A percentile compares a stretch with the other conserved stretches of the same genome.
Evolutionary conservation across 257 asterid species (phyloP).

Genomic region (Nicotiana obtusifolia): DNA sequence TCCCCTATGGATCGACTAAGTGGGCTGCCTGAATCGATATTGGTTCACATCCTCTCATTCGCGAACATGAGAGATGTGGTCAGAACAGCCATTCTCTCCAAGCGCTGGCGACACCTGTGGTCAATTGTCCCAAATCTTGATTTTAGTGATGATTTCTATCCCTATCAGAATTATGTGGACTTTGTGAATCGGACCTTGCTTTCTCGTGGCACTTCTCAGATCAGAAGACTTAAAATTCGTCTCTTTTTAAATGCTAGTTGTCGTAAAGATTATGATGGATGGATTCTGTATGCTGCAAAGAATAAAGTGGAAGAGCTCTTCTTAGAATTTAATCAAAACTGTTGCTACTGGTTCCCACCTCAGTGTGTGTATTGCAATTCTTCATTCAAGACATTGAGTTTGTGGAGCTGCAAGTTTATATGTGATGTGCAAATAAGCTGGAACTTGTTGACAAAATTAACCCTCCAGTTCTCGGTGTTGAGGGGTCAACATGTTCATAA

Average conservation of each 20-base stretch:
- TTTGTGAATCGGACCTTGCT: conserved; percentile 5
- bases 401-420: not conserved
- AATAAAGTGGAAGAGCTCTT: conserved; percentile 5
- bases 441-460: conserved; percentile 8
- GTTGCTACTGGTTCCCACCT: not conserved
- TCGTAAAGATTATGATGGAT: not conserved
- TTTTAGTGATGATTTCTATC: not conserved
- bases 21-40: not conserved
- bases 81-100: conserved; percentile 11
- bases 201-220: not conserved
- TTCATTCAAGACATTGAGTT: not conserved
- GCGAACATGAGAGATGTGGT: conserved; percentile 4
- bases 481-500: not conserved
- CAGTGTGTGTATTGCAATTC: not conserved
- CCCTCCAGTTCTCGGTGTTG: not conserved
- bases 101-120: conserved; percentile 11
- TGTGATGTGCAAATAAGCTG: not conserved
- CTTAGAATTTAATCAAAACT: not conserved
- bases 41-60: conserved; percentile 5
- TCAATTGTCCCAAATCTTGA: not conserved
- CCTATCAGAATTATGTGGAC: not conserved
- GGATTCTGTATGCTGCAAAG: not conserved
- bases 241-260: not conserved
- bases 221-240: not conserved
- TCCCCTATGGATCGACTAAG: conserved; percentile 11